Percentiles rank a stretch among this genome's conserved stretches.
Evolutionary conservation across 2,329 filamentous ascomycete genomes (phyloP).

Genomic region (Neurospora sp.): DNA sequence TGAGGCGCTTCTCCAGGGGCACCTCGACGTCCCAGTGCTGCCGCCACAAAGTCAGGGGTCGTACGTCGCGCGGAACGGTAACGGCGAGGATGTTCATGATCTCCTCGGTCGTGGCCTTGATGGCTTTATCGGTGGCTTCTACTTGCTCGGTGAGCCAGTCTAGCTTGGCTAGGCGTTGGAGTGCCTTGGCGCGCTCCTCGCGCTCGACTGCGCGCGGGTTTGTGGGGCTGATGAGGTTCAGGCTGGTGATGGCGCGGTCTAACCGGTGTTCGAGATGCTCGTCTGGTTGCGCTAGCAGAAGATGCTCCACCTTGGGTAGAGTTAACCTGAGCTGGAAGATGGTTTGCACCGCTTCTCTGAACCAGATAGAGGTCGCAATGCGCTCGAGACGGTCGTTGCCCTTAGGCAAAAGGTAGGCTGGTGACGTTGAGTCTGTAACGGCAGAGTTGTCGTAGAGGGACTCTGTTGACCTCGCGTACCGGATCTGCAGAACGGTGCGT

Average conservation of each 20-base stretch:
- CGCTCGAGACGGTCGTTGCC: constrained; percentile 1
- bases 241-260: constrained; percentile 1
- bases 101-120: background rate
- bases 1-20: background rate
- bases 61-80: constrained; percentile 1
- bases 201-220: background rate
- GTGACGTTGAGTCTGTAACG: background rate
- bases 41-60: background rate
- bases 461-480: constrained; percentile 4
- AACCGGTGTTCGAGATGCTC: constrained; percentile 2
- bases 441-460: background rate
- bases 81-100: constrained; percentile 1
- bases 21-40: background rate
- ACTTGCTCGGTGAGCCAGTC: constrained; percentile 5
- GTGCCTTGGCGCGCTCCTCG: background rate
- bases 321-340: background rate
- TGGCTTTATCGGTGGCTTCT: background rate
- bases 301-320: background rate
- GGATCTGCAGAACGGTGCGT: constrained; percentile 9
- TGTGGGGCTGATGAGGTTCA: background rate
- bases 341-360: constrained; percentile 3
- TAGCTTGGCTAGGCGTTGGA: constrained; percentile 7
- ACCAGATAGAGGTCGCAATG: constrained; percentile 10
- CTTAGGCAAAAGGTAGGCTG: background rate
- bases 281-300: background rate